These are phyloP conservation scores for Kodamaea nitidulidarum DNA, from an alignment of 805 yeast species.

Conservation along the genomic window DNA sequence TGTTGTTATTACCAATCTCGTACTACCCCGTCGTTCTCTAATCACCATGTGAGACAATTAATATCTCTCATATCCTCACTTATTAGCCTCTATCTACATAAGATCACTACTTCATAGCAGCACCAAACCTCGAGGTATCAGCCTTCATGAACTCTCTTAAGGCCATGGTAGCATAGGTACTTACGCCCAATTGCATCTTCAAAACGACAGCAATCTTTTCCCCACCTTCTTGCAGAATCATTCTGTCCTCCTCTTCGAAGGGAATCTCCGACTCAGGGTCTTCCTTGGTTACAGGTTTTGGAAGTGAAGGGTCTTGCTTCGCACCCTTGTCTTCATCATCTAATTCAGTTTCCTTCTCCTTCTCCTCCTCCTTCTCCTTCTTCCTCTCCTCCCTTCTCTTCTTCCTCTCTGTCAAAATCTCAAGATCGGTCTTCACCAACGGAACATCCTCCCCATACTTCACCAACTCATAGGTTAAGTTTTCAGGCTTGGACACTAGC, in stretches of 20 bases:
- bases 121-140: constrained; percentile 50
- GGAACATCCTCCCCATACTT: constrained; percentile 66
- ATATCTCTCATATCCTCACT: no score
- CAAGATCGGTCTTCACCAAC: constrained; percentile 73
- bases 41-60: no score
- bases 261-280: constrained; percentile 9
- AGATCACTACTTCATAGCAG: constrained; percentile 9
- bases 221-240: constrained; percentile 28
- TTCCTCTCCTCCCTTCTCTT: constrained; percentile 10
- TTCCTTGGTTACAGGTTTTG: no score
- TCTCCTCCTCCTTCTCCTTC: constrained; percentile 12
- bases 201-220: constrained; percentile 65
- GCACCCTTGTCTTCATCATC: constrained; percentile 16
- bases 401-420: constrained; percentile 32
- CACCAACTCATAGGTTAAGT: constrained; percentile 58
- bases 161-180: constrained; percentile 98
- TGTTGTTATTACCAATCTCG: no score
- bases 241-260: constrained; percentile 1
- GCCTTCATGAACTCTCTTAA: constrained; percentile 82
- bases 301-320: constrained; percentile 15
- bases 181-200: constrained; percentile 72
- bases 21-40: no score
- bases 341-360: constrained; percentile 6
- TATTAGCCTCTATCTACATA: no score
- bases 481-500: constrained; percentile 61